These are phyloP conservation scores for Ophiocordyceps robertsii DNA, from an alignment of 2,329 filamentous ascomycete species.

Conservation along the genomic window DNA sequence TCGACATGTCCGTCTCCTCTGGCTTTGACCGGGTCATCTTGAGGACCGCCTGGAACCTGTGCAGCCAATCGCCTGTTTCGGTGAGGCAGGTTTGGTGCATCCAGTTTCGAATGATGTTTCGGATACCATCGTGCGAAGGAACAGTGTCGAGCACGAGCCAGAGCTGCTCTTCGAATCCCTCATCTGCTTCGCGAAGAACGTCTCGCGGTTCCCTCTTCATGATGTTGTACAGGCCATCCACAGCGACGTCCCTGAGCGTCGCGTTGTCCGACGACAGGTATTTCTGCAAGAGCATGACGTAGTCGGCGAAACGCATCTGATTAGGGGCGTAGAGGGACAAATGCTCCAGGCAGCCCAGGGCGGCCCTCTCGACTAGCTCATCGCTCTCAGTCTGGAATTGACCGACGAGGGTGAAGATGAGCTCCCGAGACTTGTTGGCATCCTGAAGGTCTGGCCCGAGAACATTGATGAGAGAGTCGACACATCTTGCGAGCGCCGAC, in stretches of 20 bases:
- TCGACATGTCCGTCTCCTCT: conserved; percentile 35
- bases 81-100: conserved; percentile 74
- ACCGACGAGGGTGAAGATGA: conserved; percentile 75
- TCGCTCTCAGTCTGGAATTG: conserved; percentile 71
- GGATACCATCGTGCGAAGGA: conserved; percentile 66
- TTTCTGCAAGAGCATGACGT: conserved; percentile 70
- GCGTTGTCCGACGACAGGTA: conserved; percentile 58
- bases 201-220: conserved; percentile 87
- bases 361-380: conserved; percentile 57
- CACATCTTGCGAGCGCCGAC: conserved; percentile 71
- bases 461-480: conserved; percentile 94
- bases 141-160: conserved; percentile 78
- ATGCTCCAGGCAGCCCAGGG: conserved; percentile 76
- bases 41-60: conserved; percentile 75
- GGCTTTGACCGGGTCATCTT: conserved; percentile 69
- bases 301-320: conserved; percentile 70
- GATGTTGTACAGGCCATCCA: conserved; percentile 82
- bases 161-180: conserved; percentile 76
- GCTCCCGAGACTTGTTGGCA: conserved; percentile 75
- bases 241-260: conserved; percentile 63
- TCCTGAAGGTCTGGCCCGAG: conserved; percentile 92
- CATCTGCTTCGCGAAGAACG: conserved; percentile 61
- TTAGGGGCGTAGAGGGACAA: conserved; percentile 83
- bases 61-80: conserved; percentile 75
- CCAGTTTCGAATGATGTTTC: conserved; percentile 85